phyloP scores from a whole-genome alignment of 768 basidiomycete genomes.

The Suillus tomentosus region DNA sequence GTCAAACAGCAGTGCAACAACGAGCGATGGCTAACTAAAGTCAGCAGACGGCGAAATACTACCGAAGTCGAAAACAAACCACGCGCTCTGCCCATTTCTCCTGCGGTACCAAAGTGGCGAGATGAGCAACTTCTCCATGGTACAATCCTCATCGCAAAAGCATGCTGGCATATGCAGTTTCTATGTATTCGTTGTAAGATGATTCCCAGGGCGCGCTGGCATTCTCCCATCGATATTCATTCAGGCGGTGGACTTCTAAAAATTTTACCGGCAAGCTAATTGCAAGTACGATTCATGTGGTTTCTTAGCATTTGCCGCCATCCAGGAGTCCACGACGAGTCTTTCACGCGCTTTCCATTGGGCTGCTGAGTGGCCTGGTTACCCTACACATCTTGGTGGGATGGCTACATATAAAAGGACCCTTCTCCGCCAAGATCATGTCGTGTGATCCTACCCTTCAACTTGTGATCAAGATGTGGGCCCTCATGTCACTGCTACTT shows the following conservation, averaged over 20 bases:
- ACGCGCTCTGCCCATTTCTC: neutral
- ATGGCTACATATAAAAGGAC: neutral
- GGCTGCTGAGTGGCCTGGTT: neutral
- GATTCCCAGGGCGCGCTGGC: neutral
- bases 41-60: neutral
- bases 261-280: neutral
- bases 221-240: neutral
- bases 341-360: neutral
- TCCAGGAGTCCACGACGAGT: neutral
- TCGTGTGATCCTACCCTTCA: neutral
- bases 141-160: neutral
- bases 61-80: neutral
- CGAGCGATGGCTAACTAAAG: neutral
- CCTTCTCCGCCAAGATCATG: neutral
- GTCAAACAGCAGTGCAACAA: neutral
- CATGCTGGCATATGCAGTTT: neutral
- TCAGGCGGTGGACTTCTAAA: neutral
- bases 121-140: neutral
- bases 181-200: neutral
- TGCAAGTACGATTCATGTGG: neutral
- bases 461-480: neutral
- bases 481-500: neutral
- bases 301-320: neutral
- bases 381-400: neutral
- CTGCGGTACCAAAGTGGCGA: neutral